Base-by-base conservation (phyloP, 2,329 filamentous ascomycete species). In the Pseudogymnoascus pannorum region DNA sequence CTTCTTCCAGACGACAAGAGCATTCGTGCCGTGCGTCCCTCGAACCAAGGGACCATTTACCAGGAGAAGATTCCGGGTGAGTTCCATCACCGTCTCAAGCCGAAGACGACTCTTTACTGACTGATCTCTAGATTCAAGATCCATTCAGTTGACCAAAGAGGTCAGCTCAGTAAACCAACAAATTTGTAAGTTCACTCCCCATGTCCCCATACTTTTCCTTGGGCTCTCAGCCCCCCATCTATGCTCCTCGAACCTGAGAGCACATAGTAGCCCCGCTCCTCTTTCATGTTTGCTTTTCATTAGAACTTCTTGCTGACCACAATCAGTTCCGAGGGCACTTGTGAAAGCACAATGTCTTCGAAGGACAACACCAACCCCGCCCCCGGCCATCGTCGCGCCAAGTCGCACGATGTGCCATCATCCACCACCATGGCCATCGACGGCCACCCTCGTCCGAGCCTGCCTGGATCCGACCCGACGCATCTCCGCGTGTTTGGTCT, bases 331-430 rank as follows among this genome's bases (percentile, higher is more conserved):
- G 48, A 31, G 9, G 48, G 18, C n/a, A 31, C 18, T 5, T 18
- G 48, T 54, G 24, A 18, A 4, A 3, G n/a, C 44, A 51, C 44
- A 51, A 54, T 54, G 48, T 54, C 48, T 54, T 54, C 48, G n/a
- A 54, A 54, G 7, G 24, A 12, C 48, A 54, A 54, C 48, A 54
- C 48, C 48, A 54, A 2, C 48, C 8, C 26, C 20, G 12, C 20
- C 48, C 44, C 24, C 22, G 16, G 24, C 48, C 48, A 54, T 54
- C 48, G 48, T 54, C 48, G 48, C 26, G 48, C n/a, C 48, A 54
- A 54, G 48, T 54, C 48, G 48, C 48, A 54, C 48, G 48, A 54
- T 54, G 48, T 54, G 48, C 48, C 4, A 7, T 54, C 48, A 14
- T n/a, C n/a, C n/a, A 54, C 48, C 48, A 18, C n/a, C 40, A 14